These are phyloP conservation scores for Alloteropsis semialata DNA, from an alignment of 176 grass and related monocot genomes.

Conservation along the genomic window DNA sequence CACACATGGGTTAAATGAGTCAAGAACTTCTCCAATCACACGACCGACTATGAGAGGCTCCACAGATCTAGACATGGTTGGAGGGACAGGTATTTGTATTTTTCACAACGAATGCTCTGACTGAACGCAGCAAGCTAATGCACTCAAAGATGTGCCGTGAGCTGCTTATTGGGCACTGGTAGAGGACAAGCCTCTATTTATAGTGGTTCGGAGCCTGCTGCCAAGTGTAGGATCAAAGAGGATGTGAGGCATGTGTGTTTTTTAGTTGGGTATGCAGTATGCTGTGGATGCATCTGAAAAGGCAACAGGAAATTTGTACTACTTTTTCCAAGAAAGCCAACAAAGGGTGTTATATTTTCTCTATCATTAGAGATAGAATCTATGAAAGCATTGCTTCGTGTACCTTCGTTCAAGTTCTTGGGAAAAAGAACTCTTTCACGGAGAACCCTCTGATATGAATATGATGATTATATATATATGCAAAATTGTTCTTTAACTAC, in stretches of 20 bases:
- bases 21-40: conserved; percentile 93
- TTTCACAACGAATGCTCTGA: conserved; percentile 31
- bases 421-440: background rate
- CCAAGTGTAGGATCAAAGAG: conserved; percentile 23
- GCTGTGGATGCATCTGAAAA: conserved; percentile 34
- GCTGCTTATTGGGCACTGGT: conserved; percentile 40
- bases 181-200: conserved; percentile 50
- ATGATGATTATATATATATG: background rate
- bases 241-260: conserved; percentile 20
- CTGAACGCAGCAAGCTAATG: conserved; percentile 9
- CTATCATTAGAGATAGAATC: conserved; percentile 11
- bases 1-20: conserved; percentile 73
- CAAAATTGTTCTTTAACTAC: background rate
- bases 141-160: background rate
- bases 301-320: conserved; percentile 15
- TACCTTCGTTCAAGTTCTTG: conserved; percentile 13
- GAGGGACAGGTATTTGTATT: conserved; percentile 7
- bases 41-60: conserved; percentile 73
- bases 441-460: background rate
- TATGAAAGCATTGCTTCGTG: conserved; percentile 3
- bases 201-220: conserved; percentile 31
- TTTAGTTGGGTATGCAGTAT: conserved; percentile 34
- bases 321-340: conserved; percentile 21
- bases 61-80: conserved; percentile 64
- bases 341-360: conserved; percentile 30